Base-by-base conservation (phyloP, 202 grass and related monocot species). In the Cymbopogon flexuosus region DNA sequence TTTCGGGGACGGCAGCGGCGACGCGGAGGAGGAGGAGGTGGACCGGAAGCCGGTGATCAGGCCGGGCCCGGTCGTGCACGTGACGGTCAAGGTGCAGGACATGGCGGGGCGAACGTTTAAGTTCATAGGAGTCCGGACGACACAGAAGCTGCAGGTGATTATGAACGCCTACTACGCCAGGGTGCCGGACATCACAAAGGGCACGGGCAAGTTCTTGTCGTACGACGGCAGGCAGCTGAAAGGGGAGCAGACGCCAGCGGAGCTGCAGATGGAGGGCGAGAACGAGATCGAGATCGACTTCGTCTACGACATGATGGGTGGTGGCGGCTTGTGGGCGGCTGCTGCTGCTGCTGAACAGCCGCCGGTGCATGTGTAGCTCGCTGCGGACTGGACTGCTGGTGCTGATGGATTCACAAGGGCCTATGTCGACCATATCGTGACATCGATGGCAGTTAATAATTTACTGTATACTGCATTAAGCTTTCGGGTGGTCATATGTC, bases 51-150 rank as follows among this genome's bases (percentile, higher is more conserved):
- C 79, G 47, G 73, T 75, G 62, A 80, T 80, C 69, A 80, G 61
- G 70, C 84, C 73, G 14, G 73, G 36, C 6, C 36, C 36, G 36
- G 36, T 46, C 19, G 68, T 67, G 80, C 60, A 79, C 80, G 19
- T 87, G 27, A 78, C 79, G 45, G 66, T 87, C 34, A 87, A 66
- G 79, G 85, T 87, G 65, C 45, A 65, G 73, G 79, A 87, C 73
- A 72, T 45, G 34, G n/a, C 57, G 19, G 74, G 79, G 0, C 74
- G 62, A 47, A 4, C 4, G n/a, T 10, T 79, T 7, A 24, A 51
- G 37, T 19, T 43, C 43, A 3, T 5, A 46, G 45, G 59, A 66
- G 41, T 87, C 59, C 79, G 79, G n/a, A 8, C 58, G 10, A 66
- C 73, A 2, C 79, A 83, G 13, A 65, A 41, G 85, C 75, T 83